Percentiles rank a stretch among this genome's conserved stretches.
phyloP scores from a whole-genome alignment of 2,329 filamentous ascomycete species.

The Clonostachys rhizophaga region DNA sequence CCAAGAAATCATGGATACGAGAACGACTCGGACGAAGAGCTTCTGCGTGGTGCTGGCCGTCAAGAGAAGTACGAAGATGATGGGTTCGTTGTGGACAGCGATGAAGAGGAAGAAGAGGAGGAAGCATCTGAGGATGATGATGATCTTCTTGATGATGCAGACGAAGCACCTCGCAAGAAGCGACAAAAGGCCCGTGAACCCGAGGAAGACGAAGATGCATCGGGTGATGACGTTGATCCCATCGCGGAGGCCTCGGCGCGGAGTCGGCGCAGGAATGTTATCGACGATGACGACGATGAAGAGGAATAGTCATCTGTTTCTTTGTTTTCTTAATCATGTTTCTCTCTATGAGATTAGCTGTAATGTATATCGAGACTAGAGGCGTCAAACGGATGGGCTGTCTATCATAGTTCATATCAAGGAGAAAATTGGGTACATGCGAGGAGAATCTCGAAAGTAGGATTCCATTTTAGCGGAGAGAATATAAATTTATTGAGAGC shows the following conservation, averaged over 20 bases:
- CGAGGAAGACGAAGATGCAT: constrained; percentile 45
- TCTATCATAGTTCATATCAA: too few relatives aligned
- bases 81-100: constrained; percentile 71
- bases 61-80: constrained; percentile 79
- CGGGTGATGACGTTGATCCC: constrained; percentile 48
- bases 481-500: too few relatives aligned
- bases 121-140: constrained; percentile 54
- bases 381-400: neutral
- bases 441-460: too few relatives aligned
- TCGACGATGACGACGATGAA: constrained; percentile 51
- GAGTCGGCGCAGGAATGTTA: constrained; percentile 48
- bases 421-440: too few relatives aligned
- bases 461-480: too few relatives aligned
- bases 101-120: constrained; percentile 63
- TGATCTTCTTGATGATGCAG: constrained; percentile 46
- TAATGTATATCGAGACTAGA: neutral
- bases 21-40: constrained; percentile 74
- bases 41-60: constrained; percentile 53
- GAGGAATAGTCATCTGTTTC: constrained; percentile 28
- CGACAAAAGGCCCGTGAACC: constrained; percentile 44
- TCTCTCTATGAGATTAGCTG: too few relatives aligned
- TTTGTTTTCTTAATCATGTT: constrained; percentile 1
- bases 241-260: constrained; percentile 31
- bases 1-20: constrained; percentile 53
- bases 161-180: constrained; percentile 45